A percentile compares a stretch with the other conserved stretches of the same genome.
phyloP scores from a whole-genome alignment of 2,329 filamentous ascomycete species.

The Xylaria sp. region DNA sequence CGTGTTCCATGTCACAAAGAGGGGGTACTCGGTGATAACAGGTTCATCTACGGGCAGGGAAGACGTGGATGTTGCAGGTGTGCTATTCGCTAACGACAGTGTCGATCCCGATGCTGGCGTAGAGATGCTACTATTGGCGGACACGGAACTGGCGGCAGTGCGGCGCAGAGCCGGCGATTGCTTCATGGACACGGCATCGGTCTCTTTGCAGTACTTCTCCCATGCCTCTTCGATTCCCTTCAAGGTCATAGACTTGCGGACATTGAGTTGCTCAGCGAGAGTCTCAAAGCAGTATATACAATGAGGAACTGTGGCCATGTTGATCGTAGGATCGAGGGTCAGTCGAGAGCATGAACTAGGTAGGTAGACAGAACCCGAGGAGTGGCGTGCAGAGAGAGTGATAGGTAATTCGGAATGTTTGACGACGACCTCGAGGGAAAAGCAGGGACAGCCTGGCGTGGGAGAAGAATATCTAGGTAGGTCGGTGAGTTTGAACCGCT shows the following conservation, averaged over 20 bases:
- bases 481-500: too few species aligned
- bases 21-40: constrained; percentile 53
- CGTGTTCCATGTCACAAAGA: constrained; percentile 95
- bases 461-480: too few species aligned
- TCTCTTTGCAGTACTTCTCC: constrained; percentile 35
- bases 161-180: constrained; percentile 28
- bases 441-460: too few species aligned
- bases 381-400: not conserved
- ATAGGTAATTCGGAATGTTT: too few species aligned
- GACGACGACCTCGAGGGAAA: too few species aligned
- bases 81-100: constrained; percentile 36
- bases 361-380: not conserved
- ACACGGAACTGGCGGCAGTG: constrained; percentile 25
- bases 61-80: constrained; percentile 42
- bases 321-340: not conserved
- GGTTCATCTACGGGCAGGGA: constrained; percentile 33
- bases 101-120: constrained; percentile 30
- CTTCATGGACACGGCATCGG: constrained; percentile 27
- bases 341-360: not conserved
- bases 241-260: constrained; percentile 62
- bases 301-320: constrained; percentile 82
- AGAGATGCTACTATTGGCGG: constrained; percentile 25
- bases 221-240: constrained; percentile 64
- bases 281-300: constrained; percentile 92
- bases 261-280: constrained; percentile 69